Conservation (phyloP, 2,329 filamentous ascomycete genomes). For the Exserohilum rostratum region DNA sequence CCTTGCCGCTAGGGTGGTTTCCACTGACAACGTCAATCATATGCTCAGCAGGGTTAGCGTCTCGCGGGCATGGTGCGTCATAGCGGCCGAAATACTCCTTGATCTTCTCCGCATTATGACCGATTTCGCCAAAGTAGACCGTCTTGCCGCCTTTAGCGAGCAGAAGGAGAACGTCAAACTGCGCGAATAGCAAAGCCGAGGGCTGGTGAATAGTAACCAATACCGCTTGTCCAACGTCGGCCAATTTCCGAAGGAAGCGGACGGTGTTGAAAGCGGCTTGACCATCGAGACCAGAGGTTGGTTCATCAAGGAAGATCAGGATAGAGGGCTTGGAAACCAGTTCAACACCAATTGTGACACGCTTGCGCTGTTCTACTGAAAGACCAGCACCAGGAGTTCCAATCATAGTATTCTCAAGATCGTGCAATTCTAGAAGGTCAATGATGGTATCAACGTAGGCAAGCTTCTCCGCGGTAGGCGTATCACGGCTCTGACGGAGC, state of each 20-base stretch:
- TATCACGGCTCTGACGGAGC: slow-evolving; percentile 34
- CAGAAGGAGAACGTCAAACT: slow-evolving; percentile 79
- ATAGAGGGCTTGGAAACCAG: slow-evolving; percentile 65
- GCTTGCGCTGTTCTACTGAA: slow-evolving; percentile 64
- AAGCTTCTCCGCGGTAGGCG: slow-evolving; percentile 29
- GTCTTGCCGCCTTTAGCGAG: slow-evolving; percentile 75
- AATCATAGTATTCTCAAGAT: slow-evolving; percentile 35
- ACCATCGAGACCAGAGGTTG: slow-evolving; percentile 73
- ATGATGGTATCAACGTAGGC: slow-evolving; percentile 38
- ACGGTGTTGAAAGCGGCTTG: slow-evolving; percentile 74
- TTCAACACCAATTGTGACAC: slow-evolving; percentile 64
- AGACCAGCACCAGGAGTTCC: slow-evolving; percentile 32
- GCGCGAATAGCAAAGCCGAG: slow-evolving; percentile 78
- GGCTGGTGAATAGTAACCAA: slow-evolving; percentile 89
- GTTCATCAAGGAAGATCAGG: slow-evolving; percentile 76
- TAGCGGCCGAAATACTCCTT: slow-evolving; percentile 57
- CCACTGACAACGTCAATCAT: slow-evolving; percentile 75
- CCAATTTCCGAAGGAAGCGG: slow-evolving; percentile 73
- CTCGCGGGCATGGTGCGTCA: slow-evolving; percentile 61
- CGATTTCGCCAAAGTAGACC: slow-evolving; percentile 85
- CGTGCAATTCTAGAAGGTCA: slow-evolving; percentile 33
- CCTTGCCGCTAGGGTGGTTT: slow-evolving; percentile 39
- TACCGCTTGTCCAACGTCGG: slow-evolving; percentile 78
- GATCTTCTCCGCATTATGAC: slow-evolving; percentile 69
- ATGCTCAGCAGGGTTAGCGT: slow-evolving; percentile 67